Evolutionary conservation across 2,329 filamentous ascomycete species (phyloP), one percentile per base, ranked within the genome.

Genomic region (Lecanicillium sp.): DNA sequence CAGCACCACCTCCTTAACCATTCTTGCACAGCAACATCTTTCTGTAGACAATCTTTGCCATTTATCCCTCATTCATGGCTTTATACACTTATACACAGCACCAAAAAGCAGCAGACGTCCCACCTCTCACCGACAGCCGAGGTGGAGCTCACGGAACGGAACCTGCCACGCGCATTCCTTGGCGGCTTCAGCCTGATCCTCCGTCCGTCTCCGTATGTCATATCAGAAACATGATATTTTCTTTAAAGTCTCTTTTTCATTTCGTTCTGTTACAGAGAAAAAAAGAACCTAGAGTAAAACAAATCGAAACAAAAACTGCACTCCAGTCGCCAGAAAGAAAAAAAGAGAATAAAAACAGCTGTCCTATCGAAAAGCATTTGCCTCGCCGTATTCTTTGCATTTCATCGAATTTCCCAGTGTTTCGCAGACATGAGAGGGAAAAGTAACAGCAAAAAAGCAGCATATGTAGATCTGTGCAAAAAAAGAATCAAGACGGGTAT

Each of bases 301-400:
- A 54, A 58, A 62, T 59, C 60, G 56, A 65, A 46, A 46, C 38
- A 46, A 66, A 59, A 68, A 70, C 68, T 70, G 63, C 70, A 73
- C 70, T 69, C 70, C 71, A 67, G 67, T 73, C 70, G 71, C 71
- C 71, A 69, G 70, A 70, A 56, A 41, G 20, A 14, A 35, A 33
- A 41, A 47, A 36, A 27, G 27, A 21, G 35, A 26, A 10, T 24
- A 48, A 41, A 33, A 41, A 48, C 26, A 50, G 43, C 48, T 66
- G 60, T 70, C 70, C 69, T 71, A 72, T 72, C 65, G 60, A 71
- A 46, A 46, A 68, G 61, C 58, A 64, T 62, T 61, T 60, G 59
- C 59, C 60, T 61, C n/a, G n/a, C n/a, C n/a, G n/a, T n/a, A n/a
- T n/a, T 37, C 24, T 39, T 30, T 46, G 61, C 57, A 64, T 65